Evolutionary conservation across 495 filamentous ascomycete genomes (phyloP).

Genomic region (Aspergillus sclerotioniger): DNA sequence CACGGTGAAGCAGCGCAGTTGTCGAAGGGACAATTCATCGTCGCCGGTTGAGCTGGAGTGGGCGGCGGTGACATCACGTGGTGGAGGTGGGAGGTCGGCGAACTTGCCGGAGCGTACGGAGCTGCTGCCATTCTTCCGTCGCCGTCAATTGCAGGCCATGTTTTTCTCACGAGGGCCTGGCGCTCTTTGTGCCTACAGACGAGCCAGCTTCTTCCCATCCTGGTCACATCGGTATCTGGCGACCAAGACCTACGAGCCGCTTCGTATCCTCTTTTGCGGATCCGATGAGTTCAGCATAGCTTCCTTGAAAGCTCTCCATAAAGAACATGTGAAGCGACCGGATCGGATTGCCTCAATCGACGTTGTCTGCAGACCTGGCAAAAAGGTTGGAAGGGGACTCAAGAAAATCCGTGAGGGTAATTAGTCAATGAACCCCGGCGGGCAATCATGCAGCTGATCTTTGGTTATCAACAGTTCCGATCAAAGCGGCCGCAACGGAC

Average conservation of each 20-base stretch:
- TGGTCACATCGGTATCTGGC: constrained; percentile 26
- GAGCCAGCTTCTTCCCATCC: constrained; percentile 7
- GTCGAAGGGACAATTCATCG: neutral
- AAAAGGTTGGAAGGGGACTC: constrained; percentile 68
- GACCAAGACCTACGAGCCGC: constrained; percentile 53
- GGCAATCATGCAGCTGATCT: constrained; percentile 11
- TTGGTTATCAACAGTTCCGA: constrained; percentile 58
- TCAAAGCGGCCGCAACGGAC: constrained; percentile 61
- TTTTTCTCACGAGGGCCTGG: constrained; percentile 22
- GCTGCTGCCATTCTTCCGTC: neutral
- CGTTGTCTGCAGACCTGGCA: constrained; percentile 78
- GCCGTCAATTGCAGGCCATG: constrained; percentile 19
- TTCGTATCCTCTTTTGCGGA: constrained; percentile 93
- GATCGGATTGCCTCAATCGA: constrained; percentile 75
- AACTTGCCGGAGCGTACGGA: constrained; percentile 18
- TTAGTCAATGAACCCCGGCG: constrained; percentile 6
- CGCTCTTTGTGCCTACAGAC: constrained; percentile 24
- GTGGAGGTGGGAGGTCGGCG: constrained; percentile 10
- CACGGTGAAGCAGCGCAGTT: constrained; percentile 13
- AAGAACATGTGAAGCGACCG: constrained; percentile 52
- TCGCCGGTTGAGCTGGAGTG: constrained; percentile 16
- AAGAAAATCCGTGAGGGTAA: constrained; percentile 70
- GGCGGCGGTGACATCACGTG: constrained; percentile 45
- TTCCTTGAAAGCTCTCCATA: constrained; percentile 69
- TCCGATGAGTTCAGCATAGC: constrained; percentile 88